phyloP scores from a whole-genome alignment of 78 protist species.

The Dictyostelium brefeldianum region DNA sequence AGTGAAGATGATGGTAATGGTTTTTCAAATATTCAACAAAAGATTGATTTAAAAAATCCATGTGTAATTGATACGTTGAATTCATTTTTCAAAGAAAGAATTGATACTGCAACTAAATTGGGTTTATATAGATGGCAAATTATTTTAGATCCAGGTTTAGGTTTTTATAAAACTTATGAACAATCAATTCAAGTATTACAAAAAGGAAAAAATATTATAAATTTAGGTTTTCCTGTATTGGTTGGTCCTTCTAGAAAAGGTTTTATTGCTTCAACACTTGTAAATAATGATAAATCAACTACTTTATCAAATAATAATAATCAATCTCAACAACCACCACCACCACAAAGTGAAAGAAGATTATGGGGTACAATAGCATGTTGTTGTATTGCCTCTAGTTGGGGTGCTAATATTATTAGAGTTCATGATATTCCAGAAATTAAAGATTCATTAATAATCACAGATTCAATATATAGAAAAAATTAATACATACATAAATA shows the following conservation, averaged over 20 bases:
- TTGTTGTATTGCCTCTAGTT: constrained; percentile 34
- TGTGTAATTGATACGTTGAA: constrained; percentile 18
- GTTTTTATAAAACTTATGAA: constrained; percentile 82
- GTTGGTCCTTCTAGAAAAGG: constrained; percentile 88
- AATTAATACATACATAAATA: too few species aligned
- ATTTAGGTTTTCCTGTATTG: constrained; percentile 48
- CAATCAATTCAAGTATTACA: constrained; percentile 59
- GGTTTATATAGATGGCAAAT: constrained; percentile 81
- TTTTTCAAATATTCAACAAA: neutral
- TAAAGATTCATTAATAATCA: constrained; percentile 63
- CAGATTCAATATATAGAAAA: constrained; percentile 68
- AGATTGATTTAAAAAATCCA: neutral
- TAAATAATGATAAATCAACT: neutral
- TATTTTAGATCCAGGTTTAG: constrained; percentile 89
- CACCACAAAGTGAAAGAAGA: constrained; percentile 27
- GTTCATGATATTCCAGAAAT: constrained; percentile 74
- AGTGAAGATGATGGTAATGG: neutral
- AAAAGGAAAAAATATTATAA: neutral
- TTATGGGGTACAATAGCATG: constrained; percentile 77
- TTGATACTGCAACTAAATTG: constrained; percentile 19
- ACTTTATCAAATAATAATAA: neutral
- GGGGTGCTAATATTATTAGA: constrained; percentile 72
- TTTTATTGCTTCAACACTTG: constrained; percentile 79
- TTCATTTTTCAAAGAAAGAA: constrained; percentile 33
- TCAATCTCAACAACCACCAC: neutral